Percentiles rank a stretch among this genome's conserved stretches.
phyloP scores from a whole-genome alignment of 139 green algal genomes.

The Gonium pectorale region DNA sequence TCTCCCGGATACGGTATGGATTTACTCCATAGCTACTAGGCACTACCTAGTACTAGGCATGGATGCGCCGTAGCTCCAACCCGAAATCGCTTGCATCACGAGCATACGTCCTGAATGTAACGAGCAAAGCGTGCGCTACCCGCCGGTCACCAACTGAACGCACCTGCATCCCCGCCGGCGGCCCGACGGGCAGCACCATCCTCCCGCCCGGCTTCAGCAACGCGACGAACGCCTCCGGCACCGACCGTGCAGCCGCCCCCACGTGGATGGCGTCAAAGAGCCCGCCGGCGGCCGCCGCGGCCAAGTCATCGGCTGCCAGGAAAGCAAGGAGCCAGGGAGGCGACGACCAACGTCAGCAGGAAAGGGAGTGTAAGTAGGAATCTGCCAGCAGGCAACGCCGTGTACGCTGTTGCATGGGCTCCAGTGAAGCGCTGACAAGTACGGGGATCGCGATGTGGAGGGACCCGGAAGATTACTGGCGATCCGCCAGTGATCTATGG shows the following conservation, averaged over 20 bases:
- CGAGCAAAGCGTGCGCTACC: too few species aligned
- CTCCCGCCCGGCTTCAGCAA: conserved; percentile 77
- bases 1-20: too few species aligned
- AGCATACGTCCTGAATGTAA: too few species aligned
- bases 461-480: too few species aligned
- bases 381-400: not conserved
- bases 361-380: not conserved
- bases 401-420: not conserved
- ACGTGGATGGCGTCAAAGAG: conserved; percentile 95
- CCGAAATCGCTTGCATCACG: not conserved
- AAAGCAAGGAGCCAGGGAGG: not conserved
- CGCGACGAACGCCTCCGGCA: conserved; percentile 73
- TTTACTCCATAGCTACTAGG: too few species aligned
- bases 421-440: too few species aligned
- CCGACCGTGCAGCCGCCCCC: conserved; percentile 83
- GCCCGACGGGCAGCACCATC: conserved; percentile 85
- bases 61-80: not conserved
- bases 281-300: conserved; percentile 54
- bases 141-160: too few species aligned
- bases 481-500: too few species aligned
- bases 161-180: conserved; percentile 35
- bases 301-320: conserved; percentile 24
- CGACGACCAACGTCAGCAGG: too few species aligned
- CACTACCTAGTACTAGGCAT: too few species aligned
- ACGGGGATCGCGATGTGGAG: too few species aligned